A percentile compares a stretch with the other conserved stretches of the same genome.
phyloP scores from a whole-genome alignment of 2,329 filamentous ascomycete species.

The Claviceps sp. region DNA sequence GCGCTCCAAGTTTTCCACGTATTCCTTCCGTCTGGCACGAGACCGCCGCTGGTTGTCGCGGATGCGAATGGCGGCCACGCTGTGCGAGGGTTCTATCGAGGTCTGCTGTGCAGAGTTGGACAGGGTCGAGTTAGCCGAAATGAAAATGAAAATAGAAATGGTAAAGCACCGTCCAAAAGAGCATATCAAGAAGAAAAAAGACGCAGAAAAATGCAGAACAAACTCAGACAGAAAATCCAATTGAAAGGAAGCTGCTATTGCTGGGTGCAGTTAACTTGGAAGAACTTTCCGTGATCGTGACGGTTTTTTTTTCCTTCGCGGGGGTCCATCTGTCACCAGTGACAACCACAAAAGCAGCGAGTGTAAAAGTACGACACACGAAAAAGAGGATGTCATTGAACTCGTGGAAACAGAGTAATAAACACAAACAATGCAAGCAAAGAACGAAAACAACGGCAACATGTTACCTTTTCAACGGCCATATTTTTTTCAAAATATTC shows the following conservation, averaged over 20 bases:
- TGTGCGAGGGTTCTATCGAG: conserved; percentile 11
- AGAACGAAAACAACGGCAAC: not conserved
- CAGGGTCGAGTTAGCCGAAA: not conserved
- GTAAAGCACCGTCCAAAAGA: not conserved
- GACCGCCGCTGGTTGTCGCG: conserved; percentile 41
- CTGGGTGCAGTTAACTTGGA: not conserved
- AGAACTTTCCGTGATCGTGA: not conserved
- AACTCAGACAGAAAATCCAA: not conserved
- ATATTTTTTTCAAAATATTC: conserved; percentile 4
- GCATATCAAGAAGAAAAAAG: not conserved
- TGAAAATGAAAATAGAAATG: not conserved
- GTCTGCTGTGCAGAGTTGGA: conserved; percentile 1
- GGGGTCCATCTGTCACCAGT: not conserved
- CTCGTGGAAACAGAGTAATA: not conserved
- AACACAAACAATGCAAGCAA: not conserved
- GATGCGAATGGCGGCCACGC: conserved; percentile 24
- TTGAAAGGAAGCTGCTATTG: not conserved
- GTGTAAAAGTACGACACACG: not conserved
- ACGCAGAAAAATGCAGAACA: not conserved
- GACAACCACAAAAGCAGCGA: conserved; percentile 1
- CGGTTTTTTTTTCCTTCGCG: not conserved
- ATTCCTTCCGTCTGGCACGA: conserved; percentile 36
- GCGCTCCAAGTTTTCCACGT: conserved; percentile 33
- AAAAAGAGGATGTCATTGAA: not conserved
- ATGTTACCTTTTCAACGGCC: conserved; percentile 11